Evolutionary conservation across 768 basidiomycete species (phyloP), one percentile per base, ranked within the genome.

Genomic region (Boletellus ananas): DNA sequence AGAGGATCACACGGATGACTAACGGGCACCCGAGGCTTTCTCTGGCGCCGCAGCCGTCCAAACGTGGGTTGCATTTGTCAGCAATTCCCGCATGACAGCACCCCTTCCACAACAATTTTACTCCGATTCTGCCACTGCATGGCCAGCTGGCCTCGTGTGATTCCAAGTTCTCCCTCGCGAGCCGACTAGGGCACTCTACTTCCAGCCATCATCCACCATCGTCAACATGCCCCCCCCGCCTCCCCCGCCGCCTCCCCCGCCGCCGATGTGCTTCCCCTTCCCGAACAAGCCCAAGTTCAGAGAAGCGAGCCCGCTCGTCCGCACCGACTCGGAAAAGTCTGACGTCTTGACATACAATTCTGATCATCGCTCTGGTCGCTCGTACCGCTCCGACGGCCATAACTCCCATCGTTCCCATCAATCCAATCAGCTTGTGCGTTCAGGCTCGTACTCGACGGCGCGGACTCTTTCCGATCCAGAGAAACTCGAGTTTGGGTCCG

Each of bases 191-290:
- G 36, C 52, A 54, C 52, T 57, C 55, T 47, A 42, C 52, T 54
- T 54, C 47, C 35, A 16, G 56, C 61, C 49, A 37, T 49, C 59
- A 51, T 43, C 54, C 27, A 21, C 45, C 49, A 27, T 38, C 49
- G 68, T 71, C 60, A 68, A 63, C 64, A 79, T 78, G 77, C 59
- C 77, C 43, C 78, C 79, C 25, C 72, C 71, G 1, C 71, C 72
- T 0, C 79, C 79, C 0, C 79, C 78, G 1, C 79, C 79, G 0
- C 77, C 70, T 0, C 75, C 43, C 0, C 66, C 76, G 0, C 80
- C 80, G 7, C 79, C 80, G 14, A 74, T 82, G 51, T 85, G 83
- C 55, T 74, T 84, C 27, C 83, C 83, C 3, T 85, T 82, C 65
- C 61, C 59, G 0, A 70, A 58, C 50, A 64, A 47, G 21, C 6